phyloP scores from a whole-genome alignment of 1,139 yeast species.

The Suhomyces chickasaworum region DNA sequence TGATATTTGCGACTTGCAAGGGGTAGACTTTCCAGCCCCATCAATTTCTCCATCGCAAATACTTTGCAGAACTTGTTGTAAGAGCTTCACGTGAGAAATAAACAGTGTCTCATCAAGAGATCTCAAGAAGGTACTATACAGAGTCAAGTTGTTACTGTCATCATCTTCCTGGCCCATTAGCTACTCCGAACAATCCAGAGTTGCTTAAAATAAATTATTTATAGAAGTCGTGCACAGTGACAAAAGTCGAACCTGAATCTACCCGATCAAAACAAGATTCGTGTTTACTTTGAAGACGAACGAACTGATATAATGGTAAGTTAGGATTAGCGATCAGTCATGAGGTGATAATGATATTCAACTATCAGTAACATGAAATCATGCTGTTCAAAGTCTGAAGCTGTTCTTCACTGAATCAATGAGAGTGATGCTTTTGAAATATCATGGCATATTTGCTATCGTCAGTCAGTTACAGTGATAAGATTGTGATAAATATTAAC shows the following conservation, averaged over 20 bases:
- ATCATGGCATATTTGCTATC: background rate
- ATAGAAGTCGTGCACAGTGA: slow-evolving; percentile 6
- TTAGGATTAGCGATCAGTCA: background rate
- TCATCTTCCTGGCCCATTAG: background rate
- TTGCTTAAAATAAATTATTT: too few relatives aligned
- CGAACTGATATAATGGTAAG: slow-evolving; percentile 11
- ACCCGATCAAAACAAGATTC: slow-evolving; percentile 11
- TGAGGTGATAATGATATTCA: background rate
- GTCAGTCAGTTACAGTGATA: background rate
- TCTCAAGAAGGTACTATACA: slow-evolving; percentile 24
- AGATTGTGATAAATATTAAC: slow-evolving; percentile 11
- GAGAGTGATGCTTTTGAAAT: background rate
- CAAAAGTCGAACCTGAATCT: background rate
- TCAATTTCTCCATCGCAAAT: slow-evolving; percentile 11
- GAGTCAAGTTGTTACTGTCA: slow-evolving; percentile 15
- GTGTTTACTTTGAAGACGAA: slow-evolving; percentile 4
- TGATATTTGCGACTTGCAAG: background rate
- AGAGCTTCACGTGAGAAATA: slow-evolving; percentile 37
- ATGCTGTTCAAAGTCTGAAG: background rate
- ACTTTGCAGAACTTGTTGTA: slow-evolving; percentile 28
- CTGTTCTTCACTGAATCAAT: background rate
- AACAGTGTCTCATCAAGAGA: slow-evolving; percentile 47
- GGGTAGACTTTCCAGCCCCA: slow-evolving; percentile 2
- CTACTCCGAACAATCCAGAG: too few relatives aligned
- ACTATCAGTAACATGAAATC: background rate